These are phyloP conservation scores for Dittrichia graveolens DNA, from an alignment of 129 eudicot genomes.

Conservation along the genomic window DNA sequence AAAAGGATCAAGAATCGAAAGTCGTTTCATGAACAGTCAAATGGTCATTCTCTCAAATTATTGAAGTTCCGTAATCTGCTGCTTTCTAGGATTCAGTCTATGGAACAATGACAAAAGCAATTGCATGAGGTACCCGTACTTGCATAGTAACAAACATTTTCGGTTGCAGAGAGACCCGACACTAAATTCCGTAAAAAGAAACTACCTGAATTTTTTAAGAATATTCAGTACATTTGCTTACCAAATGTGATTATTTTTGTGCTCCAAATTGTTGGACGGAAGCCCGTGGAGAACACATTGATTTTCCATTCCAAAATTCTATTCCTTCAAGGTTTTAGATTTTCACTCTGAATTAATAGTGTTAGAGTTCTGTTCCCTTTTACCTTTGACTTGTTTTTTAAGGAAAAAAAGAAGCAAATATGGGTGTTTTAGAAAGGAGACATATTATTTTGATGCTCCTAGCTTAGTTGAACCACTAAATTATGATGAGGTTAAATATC, in stretches of 20 bases:
- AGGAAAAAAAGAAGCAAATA: neutral
- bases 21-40: slow-evolving; percentile 40
- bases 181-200: neutral
- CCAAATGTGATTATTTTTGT: too few relatives aligned
- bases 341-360: too few relatives aligned
- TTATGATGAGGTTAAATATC: neutral
- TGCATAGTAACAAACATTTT: neutral
- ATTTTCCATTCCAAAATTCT: too few relatives aligned
- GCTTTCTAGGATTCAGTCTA: slow-evolving; percentile 36
- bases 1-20: slow-evolving; percentile 45
- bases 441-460: neutral
- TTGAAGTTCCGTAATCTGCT: slow-evolving; percentile 38
- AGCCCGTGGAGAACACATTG: too few relatives aligned
- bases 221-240: too few relatives aligned
- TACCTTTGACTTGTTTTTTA: neutral
- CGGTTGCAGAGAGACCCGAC: neutral
- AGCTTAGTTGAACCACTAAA: neutral
- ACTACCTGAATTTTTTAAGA: neutral
- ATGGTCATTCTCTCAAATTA: slow-evolving; percentile 33
- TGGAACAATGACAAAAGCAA: slow-evolving; percentile 20
- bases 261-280: too few relatives aligned
- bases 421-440: neutral
- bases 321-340: too few relatives aligned
- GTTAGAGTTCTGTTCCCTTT: too few relatives aligned
- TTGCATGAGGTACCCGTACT: slow-evolving; percentile 32